phyloP scores from a whole-genome alignment of 2,329 filamentous ascomycete genomes.

The Sporothrix inflata region DNA sequence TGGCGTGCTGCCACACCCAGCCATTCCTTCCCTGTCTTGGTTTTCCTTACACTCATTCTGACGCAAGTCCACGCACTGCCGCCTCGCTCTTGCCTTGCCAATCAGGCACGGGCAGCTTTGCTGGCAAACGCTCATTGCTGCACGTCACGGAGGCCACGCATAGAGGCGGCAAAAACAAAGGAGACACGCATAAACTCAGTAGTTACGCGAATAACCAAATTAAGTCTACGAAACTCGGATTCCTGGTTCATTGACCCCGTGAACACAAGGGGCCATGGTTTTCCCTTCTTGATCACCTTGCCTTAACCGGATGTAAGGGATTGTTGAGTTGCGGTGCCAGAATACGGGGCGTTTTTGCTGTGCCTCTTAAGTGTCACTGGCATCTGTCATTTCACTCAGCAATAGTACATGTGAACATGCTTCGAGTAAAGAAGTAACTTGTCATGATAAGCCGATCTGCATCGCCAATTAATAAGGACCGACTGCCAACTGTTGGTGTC shows the following conservation, averaged over 20 bases:
- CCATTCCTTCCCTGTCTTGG: conserved; percentile 22
- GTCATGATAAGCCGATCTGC: not conserved
- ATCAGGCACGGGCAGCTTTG: conserved; percentile 25
- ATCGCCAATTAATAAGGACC: no score
- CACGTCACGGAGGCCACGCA: conserved; percentile 22
- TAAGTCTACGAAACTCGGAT: not conserved
- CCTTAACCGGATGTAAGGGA: not conserved
- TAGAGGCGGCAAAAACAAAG: not conserved
- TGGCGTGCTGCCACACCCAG: conserved; percentile 21
- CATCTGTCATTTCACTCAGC: not conserved
- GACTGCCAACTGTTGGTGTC: not conserved
- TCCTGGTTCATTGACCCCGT: not conserved
- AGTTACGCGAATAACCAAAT: not conserved
- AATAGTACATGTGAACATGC: not conserved
- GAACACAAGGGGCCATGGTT: not conserved
- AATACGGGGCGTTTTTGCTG: not conserved
- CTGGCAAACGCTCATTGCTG: conserved; percentile 25
- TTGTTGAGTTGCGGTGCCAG: not conserved
- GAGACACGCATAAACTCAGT: not conserved
- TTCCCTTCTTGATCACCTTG: not conserved
- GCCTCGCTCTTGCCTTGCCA: conserved; percentile 27
- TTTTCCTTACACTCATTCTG: conserved; percentile 12
- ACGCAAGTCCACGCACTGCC: conserved; percentile 11
- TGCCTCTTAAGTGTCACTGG: not conserved
- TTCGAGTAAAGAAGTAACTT: not conserved